phyloP scores from a whole-genome alignment of 306 rosid genomes.

The Malus orientalis region DNA sequence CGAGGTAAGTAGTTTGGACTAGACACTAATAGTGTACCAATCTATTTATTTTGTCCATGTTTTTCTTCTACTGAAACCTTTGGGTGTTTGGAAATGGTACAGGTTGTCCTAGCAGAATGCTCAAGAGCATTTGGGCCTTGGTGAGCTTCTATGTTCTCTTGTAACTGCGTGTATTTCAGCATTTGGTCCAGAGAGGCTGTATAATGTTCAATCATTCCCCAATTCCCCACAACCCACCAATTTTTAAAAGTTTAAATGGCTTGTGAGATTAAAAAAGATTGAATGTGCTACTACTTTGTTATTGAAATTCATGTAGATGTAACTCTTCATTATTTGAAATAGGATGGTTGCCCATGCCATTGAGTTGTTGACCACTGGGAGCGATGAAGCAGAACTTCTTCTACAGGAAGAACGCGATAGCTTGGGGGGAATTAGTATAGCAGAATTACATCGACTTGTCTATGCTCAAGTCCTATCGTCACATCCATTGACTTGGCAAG shows the following conservation, averaged over 20 bases:
- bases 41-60: neutral
- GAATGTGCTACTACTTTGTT: constrained; percentile 3
- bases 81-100: constrained; percentile 28
- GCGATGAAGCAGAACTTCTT: constrained; percentile 79
- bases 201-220: neutral
- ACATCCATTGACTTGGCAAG: constrained; percentile 91
- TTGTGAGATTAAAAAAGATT: neutral
- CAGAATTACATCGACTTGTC: constrained; percentile 75
- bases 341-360: constrained; percentile 93
- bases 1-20: constrained; percentile 45
- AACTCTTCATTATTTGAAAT: constrained; percentile 21
- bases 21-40: neutral
- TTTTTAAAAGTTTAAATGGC: neutral
- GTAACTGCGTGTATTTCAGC: neutral
- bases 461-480: constrained; percentile 94
- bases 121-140: constrained; percentile 92
- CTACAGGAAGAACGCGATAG: constrained; percentile 59
- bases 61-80: constrained; percentile 9
- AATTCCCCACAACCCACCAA: neutral
- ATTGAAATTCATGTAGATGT: constrained; percentile 8
- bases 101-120: constrained; percentile 95
- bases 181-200: neutral
- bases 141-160: constrained; percentile 41
- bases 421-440: constrained; percentile 86
- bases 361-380: constrained; percentile 80